Percentiles rank a stretch among this genome's conserved stretches.
Evolutionary conservation across 1,284 basidiomycete species (phyloP).

Genomic region (Ustilago xerochloae): DNA sequence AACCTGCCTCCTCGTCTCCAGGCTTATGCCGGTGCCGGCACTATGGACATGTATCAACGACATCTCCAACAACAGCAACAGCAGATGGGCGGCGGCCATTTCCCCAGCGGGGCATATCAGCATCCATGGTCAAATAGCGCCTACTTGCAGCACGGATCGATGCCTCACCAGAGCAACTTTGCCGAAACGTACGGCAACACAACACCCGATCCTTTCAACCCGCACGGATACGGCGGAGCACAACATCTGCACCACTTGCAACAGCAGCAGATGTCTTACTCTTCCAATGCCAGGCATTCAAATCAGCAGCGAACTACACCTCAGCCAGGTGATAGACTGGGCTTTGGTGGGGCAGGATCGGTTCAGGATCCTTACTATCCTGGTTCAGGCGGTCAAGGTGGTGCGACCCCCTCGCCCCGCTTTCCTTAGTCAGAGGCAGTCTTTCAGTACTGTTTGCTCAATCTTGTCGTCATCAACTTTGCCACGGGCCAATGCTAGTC

Average conservation of each 20-base stretch:
- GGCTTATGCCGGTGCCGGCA: slow-evolving; percentile 5
- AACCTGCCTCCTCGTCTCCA: slow-evolving; percentile 21
- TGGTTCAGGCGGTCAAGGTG: slow-evolving; percentile 2
- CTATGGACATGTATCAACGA: slow-evolving; percentile 12
- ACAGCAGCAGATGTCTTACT: not conserved
- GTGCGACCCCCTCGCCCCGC: slow-evolving; percentile 5
- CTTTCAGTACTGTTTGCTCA: not conserved
- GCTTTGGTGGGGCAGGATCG: not conserved
- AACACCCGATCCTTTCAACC: slow-evolving; percentile 41
- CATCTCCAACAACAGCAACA: slow-evolving; percentile 16
- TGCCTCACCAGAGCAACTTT: slow-evolving; percentile 6
- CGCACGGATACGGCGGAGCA: slow-evolving; percentile 25
- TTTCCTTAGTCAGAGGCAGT: not conserved
- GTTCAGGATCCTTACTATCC: slow-evolving; percentile 28
- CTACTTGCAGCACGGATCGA: slow-evolving; percentile 27
- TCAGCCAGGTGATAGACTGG: slow-evolving; percentile 22
- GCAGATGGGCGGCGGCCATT: slow-evolving; percentile 1
- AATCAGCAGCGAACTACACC: slow-evolving; percentile 20
- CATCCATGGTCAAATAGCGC: slow-evolving; percentile 8
- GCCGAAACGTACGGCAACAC: slow-evolving; percentile 27
- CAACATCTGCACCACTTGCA: slow-evolving; percentile 18
- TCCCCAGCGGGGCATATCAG: slow-evolving; percentile 1
- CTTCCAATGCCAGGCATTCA: not conserved
- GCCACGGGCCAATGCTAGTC: not conserved
- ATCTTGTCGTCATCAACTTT: not conserved